These are phyloP conservation scores for Sutorius australiensis DNA, from an alignment of 768 basidiomycete genomes.

Conservation along the genomic window DNA sequence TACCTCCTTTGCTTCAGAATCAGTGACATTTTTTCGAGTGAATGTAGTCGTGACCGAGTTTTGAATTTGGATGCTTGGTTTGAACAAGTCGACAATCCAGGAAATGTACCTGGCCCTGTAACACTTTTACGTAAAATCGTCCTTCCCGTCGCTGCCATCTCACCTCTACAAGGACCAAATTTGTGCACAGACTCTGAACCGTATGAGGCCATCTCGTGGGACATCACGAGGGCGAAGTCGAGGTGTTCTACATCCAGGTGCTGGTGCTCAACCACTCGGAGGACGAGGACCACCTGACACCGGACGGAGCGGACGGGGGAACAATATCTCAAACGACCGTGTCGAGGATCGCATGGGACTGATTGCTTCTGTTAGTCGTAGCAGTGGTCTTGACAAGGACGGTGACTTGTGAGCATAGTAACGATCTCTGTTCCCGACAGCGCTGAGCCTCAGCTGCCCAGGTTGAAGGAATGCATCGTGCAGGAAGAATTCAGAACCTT, in stretches of 20 bases:
- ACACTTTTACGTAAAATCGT: too few species aligned
- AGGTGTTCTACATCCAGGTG: background rate
- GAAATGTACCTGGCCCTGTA: too few species aligned
- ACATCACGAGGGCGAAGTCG: conserved; percentile 11
- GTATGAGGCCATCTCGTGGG: conserved; percentile 15
- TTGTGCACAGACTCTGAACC: background rate
- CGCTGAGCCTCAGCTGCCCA: conserved; percentile 38
- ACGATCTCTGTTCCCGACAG: conserved; percentile 23
- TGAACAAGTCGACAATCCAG: background rate
- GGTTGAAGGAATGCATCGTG: conserved; percentile 53
- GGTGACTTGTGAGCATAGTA: conserved; percentile 64
- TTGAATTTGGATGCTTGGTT: background rate
- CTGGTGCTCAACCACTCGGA: background rate
- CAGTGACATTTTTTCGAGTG: background rate
- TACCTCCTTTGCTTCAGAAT: background rate
- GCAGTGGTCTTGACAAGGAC: conserved; percentile 69
- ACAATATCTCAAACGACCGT: conserved; percentile 3
- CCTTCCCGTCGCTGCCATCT: too few species aligned
- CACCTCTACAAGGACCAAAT: background rate
- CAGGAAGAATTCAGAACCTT: conserved; percentile 69
- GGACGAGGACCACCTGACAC: background rate
- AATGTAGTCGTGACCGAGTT: background rate
- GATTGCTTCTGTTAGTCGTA: conserved; percentile 71
- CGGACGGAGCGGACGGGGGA: conserved; percentile 1
- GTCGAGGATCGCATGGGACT: conserved; percentile 48